phyloP scores from a whole-genome alignment of 345 rosid species.

The Clausena lansium region DNA sequence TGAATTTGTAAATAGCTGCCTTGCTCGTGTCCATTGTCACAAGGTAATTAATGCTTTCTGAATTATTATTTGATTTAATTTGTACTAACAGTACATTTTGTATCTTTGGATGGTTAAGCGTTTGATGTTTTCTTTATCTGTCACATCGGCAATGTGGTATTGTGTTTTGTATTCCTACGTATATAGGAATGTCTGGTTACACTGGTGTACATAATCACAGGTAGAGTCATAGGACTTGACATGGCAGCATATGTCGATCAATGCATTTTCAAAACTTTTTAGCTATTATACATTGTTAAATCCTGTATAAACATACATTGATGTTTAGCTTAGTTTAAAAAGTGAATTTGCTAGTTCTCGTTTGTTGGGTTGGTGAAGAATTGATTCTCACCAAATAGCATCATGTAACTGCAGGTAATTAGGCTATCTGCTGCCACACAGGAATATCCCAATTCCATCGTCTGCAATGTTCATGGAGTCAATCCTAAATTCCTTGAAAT shows the following conservation, averaged over 20 bases:
- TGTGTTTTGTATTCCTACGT: not conserved
- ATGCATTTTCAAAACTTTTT: not conserved
- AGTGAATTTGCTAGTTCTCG: not conserved
- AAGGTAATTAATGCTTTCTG: constrained; percentile 45
- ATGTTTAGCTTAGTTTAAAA: not conserved
- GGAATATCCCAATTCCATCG: constrained; percentile 72
- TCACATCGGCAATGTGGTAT: too few relatives aligned
- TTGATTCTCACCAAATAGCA: constrained; percentile 8
- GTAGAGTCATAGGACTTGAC: too few relatives aligned
- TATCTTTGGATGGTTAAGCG: not conserved
- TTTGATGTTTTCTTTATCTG: not conserved
- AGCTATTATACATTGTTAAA: not conserved
- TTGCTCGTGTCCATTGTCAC: constrained; percentile 87
- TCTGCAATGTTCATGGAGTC: constrained; percentile 96
- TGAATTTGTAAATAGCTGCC: constrained; percentile 64
- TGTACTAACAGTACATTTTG: not conserved
- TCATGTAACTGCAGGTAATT: constrained; percentile 57
- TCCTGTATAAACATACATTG: not conserved
- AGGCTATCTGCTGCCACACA: constrained; percentile 95
- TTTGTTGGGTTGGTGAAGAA: not conserved
- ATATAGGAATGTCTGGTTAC: too few relatives aligned
- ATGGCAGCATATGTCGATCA: not conserved
- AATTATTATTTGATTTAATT: not conserved
- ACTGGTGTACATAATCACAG: too few relatives aligned
- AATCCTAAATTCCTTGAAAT: constrained; percentile 88